A percentile compares a stretch with the other conserved stretches of the same genome.
phyloP scores from a whole-genome alignment of 768 basidiomycete species.

The Tephrocybe rancida region DNA sequence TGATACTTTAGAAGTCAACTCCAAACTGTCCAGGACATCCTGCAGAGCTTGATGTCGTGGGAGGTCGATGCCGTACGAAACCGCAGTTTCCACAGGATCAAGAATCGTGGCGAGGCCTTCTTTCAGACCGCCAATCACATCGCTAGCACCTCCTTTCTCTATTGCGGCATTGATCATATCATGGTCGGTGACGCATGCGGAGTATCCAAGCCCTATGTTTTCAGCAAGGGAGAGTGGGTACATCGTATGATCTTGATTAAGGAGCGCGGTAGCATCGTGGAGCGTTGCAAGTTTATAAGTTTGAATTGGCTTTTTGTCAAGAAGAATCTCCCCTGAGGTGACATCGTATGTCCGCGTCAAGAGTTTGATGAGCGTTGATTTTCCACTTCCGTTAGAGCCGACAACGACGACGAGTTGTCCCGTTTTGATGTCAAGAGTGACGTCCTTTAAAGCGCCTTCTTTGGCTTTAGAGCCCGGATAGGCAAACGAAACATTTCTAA shows the following conservation, averaged over 20 bases:
- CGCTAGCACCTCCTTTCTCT: slow-evolving; percentile 26
- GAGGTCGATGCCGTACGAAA: slow-evolving; percentile 5
- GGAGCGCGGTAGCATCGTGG: slow-evolving; percentile 44
- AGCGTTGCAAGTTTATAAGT: slow-evolving; percentile 41
- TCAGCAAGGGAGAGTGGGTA: slow-evolving; percentile 49
- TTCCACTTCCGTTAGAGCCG: slow-evolving; percentile 57
- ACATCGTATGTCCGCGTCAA: slow-evolving; percentile 51
- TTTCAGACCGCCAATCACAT: slow-evolving; percentile 8
- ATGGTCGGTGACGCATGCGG: slow-evolving; percentile 13
- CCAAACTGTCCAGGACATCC: slow-evolving; percentile 14
- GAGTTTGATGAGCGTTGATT: slow-evolving; percentile 52
- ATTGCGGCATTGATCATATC: slow-evolving; percentile 30
- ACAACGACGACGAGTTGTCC: slow-evolving; percentile 58
- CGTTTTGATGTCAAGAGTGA: slow-evolving; percentile 44
- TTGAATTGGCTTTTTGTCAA: slow-evolving; percentile 43
- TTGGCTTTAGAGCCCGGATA: slow-evolving; percentile 46
- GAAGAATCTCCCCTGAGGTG: slow-evolving; percentile 39
- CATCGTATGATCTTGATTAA: slow-evolving; percentile 49
- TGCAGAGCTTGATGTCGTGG: slow-evolving; percentile 14
- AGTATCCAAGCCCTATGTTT: slow-evolving; percentile 37
- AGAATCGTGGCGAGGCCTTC: slow-evolving; percentile 20
- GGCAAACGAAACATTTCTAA: slow-evolving; percentile 52
- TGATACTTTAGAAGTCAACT: slow-evolving; percentile 13
- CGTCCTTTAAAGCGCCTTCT: slow-evolving; percentile 35
- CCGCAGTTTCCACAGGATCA: slow-evolving; percentile 9